Base-by-base conservation (phyloP, 495 filamentous ascomycete species). In the Penicillium chermesinum region DNA sequence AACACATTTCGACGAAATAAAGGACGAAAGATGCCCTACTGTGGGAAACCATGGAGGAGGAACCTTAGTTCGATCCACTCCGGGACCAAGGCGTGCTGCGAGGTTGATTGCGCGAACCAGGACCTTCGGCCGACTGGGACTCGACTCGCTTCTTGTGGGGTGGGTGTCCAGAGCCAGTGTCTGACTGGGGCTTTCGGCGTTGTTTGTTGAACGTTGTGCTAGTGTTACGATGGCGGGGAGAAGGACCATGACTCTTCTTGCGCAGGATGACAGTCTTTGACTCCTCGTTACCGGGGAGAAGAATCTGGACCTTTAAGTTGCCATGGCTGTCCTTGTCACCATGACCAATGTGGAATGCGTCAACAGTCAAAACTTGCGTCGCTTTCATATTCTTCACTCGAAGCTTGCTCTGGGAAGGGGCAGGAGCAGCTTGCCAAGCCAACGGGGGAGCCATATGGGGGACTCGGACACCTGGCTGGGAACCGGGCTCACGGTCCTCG, bases 401-500 rank as follows among this genome's bases (percentile, higher is more conserved):
- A 5, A 62, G 39, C 42, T 63, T 55, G 17, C 63, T 56, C 15
- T 55, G 62, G 10, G 65, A 59, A 18, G 66, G 63, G 18, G 62
- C 49, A 5, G 50, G 66, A 19, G 79, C 80, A 69, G 54, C 59
- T 33, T 58, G 57, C 76, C 76, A 79, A 21, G 71, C 73, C 30
- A 62, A 60, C 18, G 78, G 72, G 7, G 85, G 82, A 19, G 80
- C 76, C 47, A 73, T 74, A 17, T 68, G 70, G 10, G 87, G 86
- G 2, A 90, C 71, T 40, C 76, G 79, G 13, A 91, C 79, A 27
- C 79, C 74, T 9, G 87, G 87, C 16, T 87, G 64, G 35, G 86
- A 89, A 3, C 86, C 87, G 62, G 84, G 85, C 63, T 89, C 87
- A 49, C 86, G 85, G 59, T 91, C 85, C 49, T 89, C 87, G 46